Evolutionary conservation across 2,329 filamentous ascomycete genomes (phyloP).

Genomic region (Lasiodiplodia theobromae): DNA sequence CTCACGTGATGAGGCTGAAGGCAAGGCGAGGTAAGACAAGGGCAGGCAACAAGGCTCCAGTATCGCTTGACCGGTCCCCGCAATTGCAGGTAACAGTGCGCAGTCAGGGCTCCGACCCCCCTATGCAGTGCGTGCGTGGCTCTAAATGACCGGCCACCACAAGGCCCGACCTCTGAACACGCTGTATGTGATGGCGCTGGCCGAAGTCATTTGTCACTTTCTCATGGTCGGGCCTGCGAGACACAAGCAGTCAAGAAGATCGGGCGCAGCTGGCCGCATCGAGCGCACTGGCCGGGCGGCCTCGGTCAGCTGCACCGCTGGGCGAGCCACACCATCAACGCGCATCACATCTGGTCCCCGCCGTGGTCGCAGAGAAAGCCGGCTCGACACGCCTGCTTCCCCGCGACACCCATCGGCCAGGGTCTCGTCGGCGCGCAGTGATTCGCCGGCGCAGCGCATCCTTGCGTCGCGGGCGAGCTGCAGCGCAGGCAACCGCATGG

Average conservation of each 20-base stretch:
- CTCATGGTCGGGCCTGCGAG: conserved; percentile 16
- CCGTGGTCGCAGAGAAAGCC: conserved; percentile 21
- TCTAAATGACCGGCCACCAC: conserved; percentile 4
- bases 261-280: conserved; percentile 13
- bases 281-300: conserved; percentile 7
- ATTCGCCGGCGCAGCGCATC: conserved; percentile 8
- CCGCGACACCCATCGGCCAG: conserved; percentile 12
- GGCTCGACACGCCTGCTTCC: conserved; percentile 23
- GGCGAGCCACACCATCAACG: neutral
- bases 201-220: conserved; percentile 19
- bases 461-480: conserved; percentile 17
- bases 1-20: conserved; percentile 22
- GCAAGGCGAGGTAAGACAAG: conserved; percentile 4
- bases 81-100: conserved; percentile 8
- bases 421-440: conserved; percentile 2
- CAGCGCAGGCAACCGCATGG: conserved; percentile 20
- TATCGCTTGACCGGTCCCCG: conserved; percentile 15
- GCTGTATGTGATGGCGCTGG: conserved; percentile 3
- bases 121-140: conserved; percentile 13
- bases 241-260: conserved; percentile 9
- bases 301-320: conserved; percentile 8
- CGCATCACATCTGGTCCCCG: neutral
- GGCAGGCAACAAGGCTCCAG: neutral
- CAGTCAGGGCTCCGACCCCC: conserved; percentile 4
- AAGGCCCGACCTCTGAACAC: neutral